phyloP scores from a whole-genome alignment of 2,329 filamentous ascomycete species.

The Chalaropsis ovoidea region DNA sequence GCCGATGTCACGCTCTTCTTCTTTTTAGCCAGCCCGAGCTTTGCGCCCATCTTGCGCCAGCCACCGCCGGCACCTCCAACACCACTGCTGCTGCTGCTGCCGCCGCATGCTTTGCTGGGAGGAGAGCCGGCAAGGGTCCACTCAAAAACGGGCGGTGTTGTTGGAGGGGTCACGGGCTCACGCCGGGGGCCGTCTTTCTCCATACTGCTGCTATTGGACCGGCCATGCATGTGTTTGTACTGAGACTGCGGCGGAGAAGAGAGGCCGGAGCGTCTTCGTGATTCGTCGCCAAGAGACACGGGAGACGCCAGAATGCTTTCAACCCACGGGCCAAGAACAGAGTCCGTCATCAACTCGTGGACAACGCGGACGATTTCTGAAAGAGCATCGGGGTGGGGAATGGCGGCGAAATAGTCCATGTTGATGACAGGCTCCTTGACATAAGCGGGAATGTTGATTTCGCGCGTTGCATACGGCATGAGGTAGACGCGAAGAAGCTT shows the following conservation, averaged over 20 bases:
- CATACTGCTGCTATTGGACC: slow-evolving; percentile 13
- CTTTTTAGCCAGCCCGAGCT: slow-evolving; percentile 40
- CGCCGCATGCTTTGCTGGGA: slow-evolving; percentile 45
- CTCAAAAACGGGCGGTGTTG: slow-evolving; percentile 56
- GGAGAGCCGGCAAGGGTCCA: slow-evolving; percentile 45
- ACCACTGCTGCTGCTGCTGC: slow-evolving; percentile 36
- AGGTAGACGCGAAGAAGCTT: slow-evolving; percentile 87
- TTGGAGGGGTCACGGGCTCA: slow-evolving; percentile 65
- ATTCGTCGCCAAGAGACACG: slow-evolving; percentile 39
- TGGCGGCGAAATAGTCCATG: slow-evolving; percentile 35
- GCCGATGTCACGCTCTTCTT: slow-evolving; percentile 17
- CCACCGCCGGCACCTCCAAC: slow-evolving; percentile 41
- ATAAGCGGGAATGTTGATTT: slow-evolving; percentile 80
- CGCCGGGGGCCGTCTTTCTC: slow-evolving; percentile 28
- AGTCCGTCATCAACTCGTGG: slow-evolving; percentile 96
- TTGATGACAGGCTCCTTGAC: slow-evolving; percentile 53
- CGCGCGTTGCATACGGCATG: slow-evolving; percentile 68
- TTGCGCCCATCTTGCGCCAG: slow-evolving; percentile 56
- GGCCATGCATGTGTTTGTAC: slow-evolving; percentile 14
- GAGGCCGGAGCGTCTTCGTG: not conserved
- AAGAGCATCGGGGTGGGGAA: slow-evolving; percentile 63
- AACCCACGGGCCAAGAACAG: slow-evolving; percentile 82
- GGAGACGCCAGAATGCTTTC: slow-evolving; percentile 31
- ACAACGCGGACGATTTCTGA: slow-evolving; percentile 79
- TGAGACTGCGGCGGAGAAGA: slow-evolving; percentile 2